These are phyloP conservation scores for Candida adriatica DNA, from an alignment of 805 yeast genomes.

Conservation along the genomic window DNA sequence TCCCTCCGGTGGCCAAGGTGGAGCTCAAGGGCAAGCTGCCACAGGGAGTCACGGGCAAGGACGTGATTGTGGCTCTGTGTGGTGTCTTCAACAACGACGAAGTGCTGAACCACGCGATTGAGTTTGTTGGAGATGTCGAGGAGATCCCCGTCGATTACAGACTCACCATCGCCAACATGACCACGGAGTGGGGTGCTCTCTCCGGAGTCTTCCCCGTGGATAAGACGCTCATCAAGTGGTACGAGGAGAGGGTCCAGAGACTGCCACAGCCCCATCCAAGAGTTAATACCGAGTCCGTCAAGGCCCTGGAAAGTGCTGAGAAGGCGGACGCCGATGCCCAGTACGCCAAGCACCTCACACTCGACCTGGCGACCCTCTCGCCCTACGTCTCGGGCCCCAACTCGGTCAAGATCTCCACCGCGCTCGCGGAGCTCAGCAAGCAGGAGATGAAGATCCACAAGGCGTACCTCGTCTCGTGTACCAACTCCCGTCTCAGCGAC, in stretches of 20 bases:
- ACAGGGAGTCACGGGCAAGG: slow-evolving; percentile 89
- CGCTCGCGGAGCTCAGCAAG: slow-evolving; percentile 66
- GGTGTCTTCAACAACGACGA: slow-evolving; percentile 90
- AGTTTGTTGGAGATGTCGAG: slow-evolving; percentile 76
- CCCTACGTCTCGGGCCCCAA: slow-evolving; percentile 96
- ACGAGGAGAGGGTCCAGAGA: slow-evolving; percentile 48
- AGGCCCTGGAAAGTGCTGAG: slow-evolving; percentile 36
- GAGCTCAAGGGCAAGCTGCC: slow-evolving; percentile 79
- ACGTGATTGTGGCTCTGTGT: slow-evolving; percentile 92
- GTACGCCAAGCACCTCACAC: slow-evolving; percentile 81
- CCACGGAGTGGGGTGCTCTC: slow-evolving; percentile 98
- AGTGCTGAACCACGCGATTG: slow-evolving; percentile 89
- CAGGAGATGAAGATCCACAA: slow-evolving; percentile 77
- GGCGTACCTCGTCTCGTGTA: slow-evolving; percentile 97
- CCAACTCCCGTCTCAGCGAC: slow-evolving; percentile 90
- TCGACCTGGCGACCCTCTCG: slow-evolving; percentile 74
- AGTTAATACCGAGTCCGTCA: slow-evolving; percentile 56
- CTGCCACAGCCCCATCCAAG: slow-evolving; percentile 79
- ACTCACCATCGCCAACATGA: slow-evolving; percentile 93
- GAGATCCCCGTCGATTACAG: slow-evolving; percentile 73
- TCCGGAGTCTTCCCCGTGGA: slow-evolving; percentile 98
- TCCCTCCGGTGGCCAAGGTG: slow-evolving; percentile 96
- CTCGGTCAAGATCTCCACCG: slow-evolving; percentile 84
- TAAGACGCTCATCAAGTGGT: slow-evolving; percentile 67
- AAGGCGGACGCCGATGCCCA: slow-evolving; percentile 68